Percentiles rank a stretch among this genome's conserved stretches.
Conservation (phyloP, 176 grass and related monocot species). For the Calamus simplicifolius region DNA sequence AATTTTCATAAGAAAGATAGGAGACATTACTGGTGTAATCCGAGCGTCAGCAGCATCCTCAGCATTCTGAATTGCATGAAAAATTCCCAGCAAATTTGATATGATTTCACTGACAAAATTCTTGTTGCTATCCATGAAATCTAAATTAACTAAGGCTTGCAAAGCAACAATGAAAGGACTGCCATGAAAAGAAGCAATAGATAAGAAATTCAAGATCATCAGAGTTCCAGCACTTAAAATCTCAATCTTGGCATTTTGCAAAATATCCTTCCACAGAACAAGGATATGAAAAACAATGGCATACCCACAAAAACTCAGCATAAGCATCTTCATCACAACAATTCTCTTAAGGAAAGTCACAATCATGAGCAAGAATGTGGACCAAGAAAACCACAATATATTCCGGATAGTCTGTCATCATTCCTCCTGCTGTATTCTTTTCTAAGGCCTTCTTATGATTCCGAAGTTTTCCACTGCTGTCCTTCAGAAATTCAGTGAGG, state of each 20-base stretch:
- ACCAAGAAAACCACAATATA: slow-evolving; percentile 89
- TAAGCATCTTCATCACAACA: slow-evolving; percentile 45
- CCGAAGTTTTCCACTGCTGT: slow-evolving; percentile 35
- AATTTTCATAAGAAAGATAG: neutral
- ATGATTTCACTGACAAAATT: slow-evolving; percentile 28
- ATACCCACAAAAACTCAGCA: slow-evolving; percentile 62
- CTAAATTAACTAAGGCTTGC: slow-evolving; percentile 49
- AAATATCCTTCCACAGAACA: no score
- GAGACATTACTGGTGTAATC: slow-evolving; percentile 45
- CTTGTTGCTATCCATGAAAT: slow-evolving; percentile 26
- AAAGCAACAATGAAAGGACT: slow-evolving; percentile 83
- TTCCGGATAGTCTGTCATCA: slow-evolving; percentile 48
- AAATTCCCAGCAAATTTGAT: slow-evolving; percentile 62
- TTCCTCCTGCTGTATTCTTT: slow-evolving; percentile 24
- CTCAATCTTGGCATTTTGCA: no score
- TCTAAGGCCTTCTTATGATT: slow-evolving; percentile 24
- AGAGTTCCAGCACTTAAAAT: no score
- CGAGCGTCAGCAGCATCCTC: slow-evolving; percentile 53
- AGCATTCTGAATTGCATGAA: slow-evolving; percentile 78
- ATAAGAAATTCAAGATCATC: slow-evolving; percentile 16
- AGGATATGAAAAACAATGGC: slow-evolving; percentile 9
- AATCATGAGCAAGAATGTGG: slow-evolving; percentile 59
- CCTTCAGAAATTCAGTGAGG: slow-evolving; percentile 65
- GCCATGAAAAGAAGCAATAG: slow-evolving; percentile 31
- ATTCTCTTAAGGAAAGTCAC: slow-evolving; percentile 36